A percentile compares a stretch with the other conserved stretches of the same genome.
Conservation (phyloP, 306 rosid genomes). For the Lathyrus tuberosus region DNA sequence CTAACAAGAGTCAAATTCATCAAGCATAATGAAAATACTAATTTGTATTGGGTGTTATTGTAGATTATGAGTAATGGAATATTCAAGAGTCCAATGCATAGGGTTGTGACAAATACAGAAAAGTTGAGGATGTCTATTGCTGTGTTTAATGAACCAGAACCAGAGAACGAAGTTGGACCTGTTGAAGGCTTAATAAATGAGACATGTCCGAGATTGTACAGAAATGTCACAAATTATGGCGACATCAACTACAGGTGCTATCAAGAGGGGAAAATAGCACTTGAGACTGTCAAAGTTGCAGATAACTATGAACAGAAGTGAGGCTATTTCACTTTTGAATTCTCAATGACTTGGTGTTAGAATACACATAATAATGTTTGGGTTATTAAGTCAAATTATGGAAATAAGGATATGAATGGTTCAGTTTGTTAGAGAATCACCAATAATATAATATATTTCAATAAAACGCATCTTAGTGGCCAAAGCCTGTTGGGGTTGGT, state of each 20-base stretch:
- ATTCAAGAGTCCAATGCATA: slow-evolving; percentile 57
- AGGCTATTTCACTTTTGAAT: slow-evolving; percentile 18
- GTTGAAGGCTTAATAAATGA: slow-evolving; percentile 43
- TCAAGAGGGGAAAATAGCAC: slow-evolving; percentile 56
- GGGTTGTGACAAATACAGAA: slow-evolving; percentile 51
- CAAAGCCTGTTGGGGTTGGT: too few relatives aligned
- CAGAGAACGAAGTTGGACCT: slow-evolving; percentile 57
- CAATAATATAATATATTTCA: not conserved
- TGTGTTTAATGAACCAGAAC: slow-evolving; percentile 49
- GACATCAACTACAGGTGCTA: slow-evolving; percentile 47
- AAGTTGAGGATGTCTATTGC: slow-evolving; percentile 57
- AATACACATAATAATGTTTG: not conserved
- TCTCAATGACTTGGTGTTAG: not conserved
- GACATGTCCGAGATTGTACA: slow-evolving; percentile 49
- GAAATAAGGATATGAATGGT: not conserved
- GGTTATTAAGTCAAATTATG: slow-evolving; percentile 1
- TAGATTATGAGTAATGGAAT: slow-evolving; percentile 65
- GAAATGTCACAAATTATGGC: slow-evolving; percentile 48
- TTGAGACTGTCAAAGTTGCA: slow-evolving; percentile 46
- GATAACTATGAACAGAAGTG: slow-evolving; percentile 20
- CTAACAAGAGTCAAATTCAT: not conserved
- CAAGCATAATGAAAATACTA: slow-evolving; percentile 1
- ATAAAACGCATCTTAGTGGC: not conserved
- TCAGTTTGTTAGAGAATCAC: slow-evolving; percentile 2
- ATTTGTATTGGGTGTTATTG: not conserved